These are phyloP conservation scores for Farysia itapuensis DNA, from an alignment of 1,284 basidiomycete genomes.

Conservation along the genomic window DNA sequence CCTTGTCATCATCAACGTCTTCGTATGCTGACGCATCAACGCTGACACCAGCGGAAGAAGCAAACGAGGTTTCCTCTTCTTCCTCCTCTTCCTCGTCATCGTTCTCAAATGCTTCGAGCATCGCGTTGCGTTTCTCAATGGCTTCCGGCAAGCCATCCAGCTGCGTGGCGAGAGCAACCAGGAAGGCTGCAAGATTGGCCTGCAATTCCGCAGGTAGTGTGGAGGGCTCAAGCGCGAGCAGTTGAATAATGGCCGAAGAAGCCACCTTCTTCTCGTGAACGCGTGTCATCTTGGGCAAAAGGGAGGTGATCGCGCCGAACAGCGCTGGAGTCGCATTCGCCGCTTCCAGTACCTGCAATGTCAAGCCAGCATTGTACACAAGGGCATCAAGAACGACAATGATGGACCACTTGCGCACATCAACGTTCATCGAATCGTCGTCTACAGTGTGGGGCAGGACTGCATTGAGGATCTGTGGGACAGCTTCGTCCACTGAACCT, in stretches of 20 bases:
- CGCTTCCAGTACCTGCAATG: constrained; percentile 74
- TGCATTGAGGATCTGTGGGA: constrained; percentile 41
- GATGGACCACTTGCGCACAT: constrained; percentile 75
- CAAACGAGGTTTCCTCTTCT: constrained; percentile 21
- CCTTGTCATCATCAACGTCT: constrained; percentile 51
- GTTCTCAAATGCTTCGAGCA: constrained; percentile 51
- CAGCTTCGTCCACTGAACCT: constrained; percentile 66
- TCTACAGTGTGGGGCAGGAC: constrained; percentile 36
- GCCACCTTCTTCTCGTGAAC: constrained; percentile 88
- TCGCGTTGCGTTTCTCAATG: constrained; percentile 45
- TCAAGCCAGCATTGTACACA: constrained; percentile 78
- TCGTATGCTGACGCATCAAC: constrained; percentile 16
- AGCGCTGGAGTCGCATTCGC: constrained; percentile 68
- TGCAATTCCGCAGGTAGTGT: constrained; percentile 39
- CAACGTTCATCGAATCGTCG: constrained; percentile 65
- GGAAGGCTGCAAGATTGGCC: constrained; percentile 40
- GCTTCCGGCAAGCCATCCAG: constrained; percentile 48
- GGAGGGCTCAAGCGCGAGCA: constrained; percentile 40
- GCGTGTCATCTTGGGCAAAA: constrained; percentile 70
- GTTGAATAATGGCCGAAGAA: constrained; percentile 68
- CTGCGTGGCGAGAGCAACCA: constrained; percentile 40
- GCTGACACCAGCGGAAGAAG: constrained; percentile 7
- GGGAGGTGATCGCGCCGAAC: constrained; percentile 73
- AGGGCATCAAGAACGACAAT: constrained; percentile 80
- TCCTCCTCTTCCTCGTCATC: constrained; percentile 42